Percentiles rank a stretch among this genome's conserved stretches.
Evolutionary conservation across 1,284 basidiomycete species (phyloP).

Genomic region (Heliocybe sulcata): DNA sequence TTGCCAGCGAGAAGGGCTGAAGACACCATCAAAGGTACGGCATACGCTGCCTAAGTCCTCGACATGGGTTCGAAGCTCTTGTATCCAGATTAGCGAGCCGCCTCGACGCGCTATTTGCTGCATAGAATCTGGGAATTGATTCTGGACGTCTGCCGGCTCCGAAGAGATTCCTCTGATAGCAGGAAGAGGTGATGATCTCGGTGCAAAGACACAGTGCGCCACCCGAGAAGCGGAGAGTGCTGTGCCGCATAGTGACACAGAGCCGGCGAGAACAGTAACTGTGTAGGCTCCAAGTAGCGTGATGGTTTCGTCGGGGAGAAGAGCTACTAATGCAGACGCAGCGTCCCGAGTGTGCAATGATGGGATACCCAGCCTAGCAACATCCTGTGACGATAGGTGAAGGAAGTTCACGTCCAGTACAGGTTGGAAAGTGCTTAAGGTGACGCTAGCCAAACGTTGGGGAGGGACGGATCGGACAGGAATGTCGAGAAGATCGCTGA

Average conservation of each 20-base stretch:
- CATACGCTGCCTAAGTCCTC: constrained; percentile 60
- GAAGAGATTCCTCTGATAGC: constrained; percentile 30
- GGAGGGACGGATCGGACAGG: neutral
- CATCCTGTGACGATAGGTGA: constrained; percentile 30
- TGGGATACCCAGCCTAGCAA: constrained; percentile 17
- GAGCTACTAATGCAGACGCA: constrained; percentile 19
- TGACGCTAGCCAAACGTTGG: neutral
- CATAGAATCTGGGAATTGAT: constrained; percentile 9
- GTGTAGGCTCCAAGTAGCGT: constrained; percentile 53
- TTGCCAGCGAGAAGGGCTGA: constrained; percentile 35
- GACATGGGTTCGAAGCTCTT: constrained; percentile 46
- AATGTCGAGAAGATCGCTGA: constrained; percentile 5
- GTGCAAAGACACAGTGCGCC: constrained; percentile 50
- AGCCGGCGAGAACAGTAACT: constrained; percentile 48
- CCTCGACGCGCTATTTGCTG: constrained; percentile 6
- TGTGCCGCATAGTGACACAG: constrained; percentile 43
- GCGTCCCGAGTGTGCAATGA: neutral
- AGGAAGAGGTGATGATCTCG: constrained; percentile 61
- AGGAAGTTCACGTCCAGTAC: constrained; percentile 37
- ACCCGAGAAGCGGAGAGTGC: constrained; percentile 32
- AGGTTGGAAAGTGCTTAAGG: constrained; percentile 16
- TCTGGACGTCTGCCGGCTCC: neutral
- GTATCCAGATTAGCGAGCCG: constrained; percentile 42
- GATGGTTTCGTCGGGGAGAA: constrained; percentile 39
- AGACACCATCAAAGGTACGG: constrained; percentile 51